phyloP scores from a whole-genome alignment of 2,329 filamentous ascomycete genomes.

The Colletotrichum sp. region DNA sequence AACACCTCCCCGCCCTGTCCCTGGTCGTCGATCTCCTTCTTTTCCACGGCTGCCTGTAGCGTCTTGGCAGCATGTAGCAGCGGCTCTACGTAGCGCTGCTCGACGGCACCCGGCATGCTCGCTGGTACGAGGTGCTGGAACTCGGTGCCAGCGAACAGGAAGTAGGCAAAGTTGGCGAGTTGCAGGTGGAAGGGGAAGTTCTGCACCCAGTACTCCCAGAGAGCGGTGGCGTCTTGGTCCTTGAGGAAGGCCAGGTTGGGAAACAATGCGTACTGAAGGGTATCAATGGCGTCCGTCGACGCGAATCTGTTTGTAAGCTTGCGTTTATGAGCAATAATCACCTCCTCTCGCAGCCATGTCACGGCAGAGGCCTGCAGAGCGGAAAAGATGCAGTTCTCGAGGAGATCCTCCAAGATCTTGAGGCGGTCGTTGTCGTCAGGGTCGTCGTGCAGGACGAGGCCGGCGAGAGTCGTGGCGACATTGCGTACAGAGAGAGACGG shows the following conservation, averaged over 20 bases:
- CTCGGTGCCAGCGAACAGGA: constrained; percentile 52
- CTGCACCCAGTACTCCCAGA: constrained; percentile 55
- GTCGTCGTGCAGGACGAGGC: constrained; percentile 60
- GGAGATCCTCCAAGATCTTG: constrained; percentile 66
- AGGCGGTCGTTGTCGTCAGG: constrained; percentile 64
- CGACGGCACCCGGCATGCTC: constrained; percentile 62
- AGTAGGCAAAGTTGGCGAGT: constrained; percentile 65
- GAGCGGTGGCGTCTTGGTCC: constrained; percentile 43
- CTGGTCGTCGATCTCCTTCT: constrained; percentile 33
- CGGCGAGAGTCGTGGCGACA: constrained; percentile 58
- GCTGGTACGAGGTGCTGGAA: constrained; percentile 56
- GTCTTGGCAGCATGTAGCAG: constrained; percentile 48
- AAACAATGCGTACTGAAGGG: constrained; percentile 67
- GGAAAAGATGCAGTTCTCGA: constrained; percentile 70
- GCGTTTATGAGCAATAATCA: constrained; percentile 50
- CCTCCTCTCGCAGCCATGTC: constrained; percentile 68
- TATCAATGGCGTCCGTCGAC: constrained; percentile 60
- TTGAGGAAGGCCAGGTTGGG: constrained; percentile 57
- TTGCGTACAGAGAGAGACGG: constrained; percentile 59
- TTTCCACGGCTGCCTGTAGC: constrained; percentile 35
- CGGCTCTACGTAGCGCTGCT: constrained; percentile 63
- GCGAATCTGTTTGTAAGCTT: constrained; percentile 46
- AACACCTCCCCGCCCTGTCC: constrained; percentile 30
- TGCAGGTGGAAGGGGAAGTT: constrained; percentile 63
- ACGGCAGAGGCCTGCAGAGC: constrained; percentile 67